Evolutionary conservation across 495 filamentous ascomycete species (phyloP), one percentile per base, ranked within the genome.

Genomic region (Durotheca rogersii): DNA sequence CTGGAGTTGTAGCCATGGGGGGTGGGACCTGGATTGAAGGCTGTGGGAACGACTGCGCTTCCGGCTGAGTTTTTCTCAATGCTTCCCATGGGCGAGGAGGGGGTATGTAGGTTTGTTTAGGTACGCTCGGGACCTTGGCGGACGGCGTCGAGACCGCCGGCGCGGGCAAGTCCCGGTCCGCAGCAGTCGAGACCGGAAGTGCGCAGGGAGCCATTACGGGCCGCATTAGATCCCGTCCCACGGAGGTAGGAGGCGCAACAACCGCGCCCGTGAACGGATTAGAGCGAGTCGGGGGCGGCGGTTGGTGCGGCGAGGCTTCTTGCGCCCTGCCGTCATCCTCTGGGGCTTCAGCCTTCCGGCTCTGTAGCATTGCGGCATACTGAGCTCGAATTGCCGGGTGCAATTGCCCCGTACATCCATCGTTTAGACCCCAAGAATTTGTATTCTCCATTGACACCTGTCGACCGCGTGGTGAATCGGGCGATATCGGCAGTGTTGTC

Each of bases 341-440:
- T 37, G 36, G 42, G 17, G 20, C 14, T 41, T 64, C 66, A 1
- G 44, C 17, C 25, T 70, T 60, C 11, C 61, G 53, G 15, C 47
- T 56, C 38, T 73, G 62, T 27, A 64, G 51, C 56, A 66, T 63
- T 6, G 67, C 51, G 0, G 59, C 46, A 31, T 74, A 75, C 25
- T 76, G 71, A 34, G 68, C 66, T 33, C 70, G 66, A 21, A 72
- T 77, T 18, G 72, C 72, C 36, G 73, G 73, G 44, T 80, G 75
- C 43, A 78, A 36, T 7, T 65, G 49, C 23, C 61, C 47, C 11
- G 48, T 35, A 30, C 52, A 48, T 27, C 52, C 64, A 41, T 57
- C 50, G 33, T 61, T 30, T 40, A 45, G 51, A 36, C 60, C 53
- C 35, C 41, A 41, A 27, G 43, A 32, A 40, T 46, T 35, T n/a